Evolutionary conservation across 2,329 filamentous ascomycete species (phyloP).

Genomic region (Venturia effusa): DNA sequence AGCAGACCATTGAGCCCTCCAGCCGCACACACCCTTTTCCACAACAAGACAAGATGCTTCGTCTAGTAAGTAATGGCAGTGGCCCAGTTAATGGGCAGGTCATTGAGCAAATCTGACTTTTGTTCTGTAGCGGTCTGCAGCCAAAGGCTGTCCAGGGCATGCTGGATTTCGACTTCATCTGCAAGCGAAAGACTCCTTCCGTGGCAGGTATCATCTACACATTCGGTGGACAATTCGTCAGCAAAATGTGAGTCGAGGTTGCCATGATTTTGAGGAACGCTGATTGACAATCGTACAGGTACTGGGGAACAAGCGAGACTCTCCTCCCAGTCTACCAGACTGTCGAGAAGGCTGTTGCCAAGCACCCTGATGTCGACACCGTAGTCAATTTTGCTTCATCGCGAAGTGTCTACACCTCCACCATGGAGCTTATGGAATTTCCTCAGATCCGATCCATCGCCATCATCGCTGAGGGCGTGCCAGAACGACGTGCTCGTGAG

Average conservation of each 20-base stretch:
- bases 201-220: conserved; percentile 99
- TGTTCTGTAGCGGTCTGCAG: conserved; percentile 64
- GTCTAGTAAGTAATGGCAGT: conserved; percentile 60
- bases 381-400: conserved; percentile 99
- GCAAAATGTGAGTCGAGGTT: conserved; percentile 72
- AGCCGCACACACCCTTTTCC: conserved; percentile 85
- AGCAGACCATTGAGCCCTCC: conserved; percentile 86
- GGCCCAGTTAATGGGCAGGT: neutral
- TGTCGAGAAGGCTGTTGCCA: conserved; percentile 81
- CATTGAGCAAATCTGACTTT: neutral
- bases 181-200: conserved; percentile 93
- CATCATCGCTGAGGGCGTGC: conserved; percentile 98
- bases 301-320: conserved; percentile 99
- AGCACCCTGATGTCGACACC: conserved; percentile 94
- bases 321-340: conserved; percentile 97
- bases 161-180: conserved; percentile 99
- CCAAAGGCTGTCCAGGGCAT: conserved; percentile 57
- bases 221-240: conserved; percentile 98
- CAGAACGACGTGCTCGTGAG: conserved; percentile 94
- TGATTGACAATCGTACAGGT: conserved; percentile 35
- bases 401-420: conserved; percentile 95
- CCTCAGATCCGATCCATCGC: conserved; percentile 98
- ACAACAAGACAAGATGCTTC: conserved; percentile 99
- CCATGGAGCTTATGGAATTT: conserved; percentile 95
- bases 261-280: conserved; percentile 14